Evolutionary conservation across 148 eudicot species (phyloP).

Genomic region (Silene conica): DNA sequence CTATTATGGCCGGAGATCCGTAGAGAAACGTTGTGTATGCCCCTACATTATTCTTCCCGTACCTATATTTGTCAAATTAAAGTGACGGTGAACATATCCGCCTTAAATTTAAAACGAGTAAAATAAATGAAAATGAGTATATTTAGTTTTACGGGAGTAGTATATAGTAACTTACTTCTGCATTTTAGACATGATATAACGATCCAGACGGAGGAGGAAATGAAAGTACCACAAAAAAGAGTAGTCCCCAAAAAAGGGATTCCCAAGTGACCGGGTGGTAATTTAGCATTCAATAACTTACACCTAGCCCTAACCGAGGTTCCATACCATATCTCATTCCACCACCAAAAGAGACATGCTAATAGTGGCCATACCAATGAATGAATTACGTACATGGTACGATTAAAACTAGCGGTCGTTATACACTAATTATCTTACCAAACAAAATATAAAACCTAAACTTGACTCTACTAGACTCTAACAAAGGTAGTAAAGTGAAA

Average conservation of each 20-base stretch:
- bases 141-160: too few relatives aligned
- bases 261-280: slow-evolving; percentile 15
- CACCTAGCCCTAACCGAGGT: background rate
- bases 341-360: slow-evolving; percentile 9
- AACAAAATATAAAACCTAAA: too few relatives aligned
- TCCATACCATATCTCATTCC: slow-evolving; percentile 18
- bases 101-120: too few relatives aligned
- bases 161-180: slow-evolving; percentile 19
- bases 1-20: slow-evolving; percentile 44
- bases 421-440: too few relatives aligned
- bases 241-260: slow-evolving; percentile 10
- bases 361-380: background rate
- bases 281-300: background rate
- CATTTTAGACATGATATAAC: slow-evolving; percentile 33
- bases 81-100: too few relatives aligned
- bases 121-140: too few relatives aligned
- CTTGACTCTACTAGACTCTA: too few relatives aligned
- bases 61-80: slow-evolving; percentile 25
- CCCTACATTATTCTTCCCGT: slow-evolving; percentile 41
- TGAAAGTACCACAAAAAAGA: slow-evolving; percentile 40
- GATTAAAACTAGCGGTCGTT: too few relatives aligned
- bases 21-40: slow-evolving; percentile 40
- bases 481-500: too few relatives aligned
- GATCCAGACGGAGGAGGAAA: slow-evolving; percentile 32
- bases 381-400: background rate